phyloP scores from a whole-genome alignment of 495 filamentous ascomycete species.

The Hypoxylon lenormandii region DNA sequence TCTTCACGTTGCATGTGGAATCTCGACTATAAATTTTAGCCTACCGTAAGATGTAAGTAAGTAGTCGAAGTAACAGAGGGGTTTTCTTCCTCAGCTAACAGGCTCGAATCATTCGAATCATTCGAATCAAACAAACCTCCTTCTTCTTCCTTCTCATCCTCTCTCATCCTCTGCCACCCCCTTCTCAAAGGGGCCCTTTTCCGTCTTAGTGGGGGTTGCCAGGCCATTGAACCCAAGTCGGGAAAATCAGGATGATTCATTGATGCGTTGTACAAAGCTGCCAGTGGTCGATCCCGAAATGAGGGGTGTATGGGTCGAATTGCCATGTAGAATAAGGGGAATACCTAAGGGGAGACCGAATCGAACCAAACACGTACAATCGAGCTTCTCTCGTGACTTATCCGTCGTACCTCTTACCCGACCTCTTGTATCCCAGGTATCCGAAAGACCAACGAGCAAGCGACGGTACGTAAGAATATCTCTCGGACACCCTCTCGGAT shows the following conservation, averaged over 20 bases:
- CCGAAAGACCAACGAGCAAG: slow-evolving; percentile 1
- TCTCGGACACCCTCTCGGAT: slow-evolving; percentile 7
- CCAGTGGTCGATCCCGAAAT: slow-evolving; percentile 44
- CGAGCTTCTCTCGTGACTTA: slow-evolving; percentile 14
- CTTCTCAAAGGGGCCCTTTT: slow-evolving; percentile 35
- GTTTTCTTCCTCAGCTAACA: no score
- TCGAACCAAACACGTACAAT: slow-evolving; percentile 22
- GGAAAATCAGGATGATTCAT: slow-evolving; percentile 48
- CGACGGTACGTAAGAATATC: slow-evolving; percentile 28
- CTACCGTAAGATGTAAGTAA: no score
- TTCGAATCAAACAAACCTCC: slow-evolving; percentile 13
- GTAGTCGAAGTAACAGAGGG: slow-evolving; percentile 24
- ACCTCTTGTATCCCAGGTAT: slow-evolving; percentile 9
- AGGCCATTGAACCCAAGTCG: slow-evolving; percentile 42
- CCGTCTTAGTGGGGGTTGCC: slow-evolving; percentile 38
- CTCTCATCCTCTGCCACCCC: slow-evolving; percentile 12
- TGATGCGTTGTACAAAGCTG: slow-evolving; percentile 47
- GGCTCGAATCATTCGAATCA: no score
- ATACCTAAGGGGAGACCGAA: not conserved
- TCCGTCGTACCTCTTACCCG: not conserved
- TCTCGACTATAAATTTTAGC: slow-evolving; percentile 4
- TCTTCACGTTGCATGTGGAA: slow-evolving; percentile 22
- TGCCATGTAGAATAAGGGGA: slow-evolving; percentile 9
- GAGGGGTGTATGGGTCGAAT: slow-evolving; percentile 44
- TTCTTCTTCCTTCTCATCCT: not conserved